Evolutionary conservation across 2,329 filamentous ascomycete species (phyloP).

Genomic region (Cladosporium halotolerans): DNA sequence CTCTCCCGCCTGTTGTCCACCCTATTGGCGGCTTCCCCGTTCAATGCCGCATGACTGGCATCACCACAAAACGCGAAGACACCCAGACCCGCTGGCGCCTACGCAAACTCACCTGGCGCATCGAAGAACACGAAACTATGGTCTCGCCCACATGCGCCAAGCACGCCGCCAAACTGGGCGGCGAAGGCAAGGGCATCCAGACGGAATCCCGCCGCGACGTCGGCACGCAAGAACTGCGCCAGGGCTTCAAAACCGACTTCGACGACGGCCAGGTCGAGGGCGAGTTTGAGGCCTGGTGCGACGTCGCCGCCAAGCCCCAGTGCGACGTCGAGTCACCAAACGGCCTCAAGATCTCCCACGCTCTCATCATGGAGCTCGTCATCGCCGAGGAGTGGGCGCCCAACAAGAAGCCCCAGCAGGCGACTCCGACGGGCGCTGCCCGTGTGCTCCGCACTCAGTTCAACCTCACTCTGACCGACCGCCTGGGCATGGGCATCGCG

Average conservation of each 20-base stretch:
- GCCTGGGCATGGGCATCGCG: constrained; percentile 78
- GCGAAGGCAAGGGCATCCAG: constrained; percentile 61
- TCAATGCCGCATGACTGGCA: constrained; percentile 75
- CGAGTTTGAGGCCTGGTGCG: constrained; percentile 64
- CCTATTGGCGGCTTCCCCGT: constrained; percentile 78
- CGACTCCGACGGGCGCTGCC: constrained; percentile 82
- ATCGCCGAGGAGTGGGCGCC: constrained; percentile 81
- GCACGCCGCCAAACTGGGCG: constrained; percentile 61
- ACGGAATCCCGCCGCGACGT: constrained; percentile 73
- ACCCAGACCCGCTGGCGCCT: constrained; percentile 80
- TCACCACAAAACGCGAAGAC: constrained; percentile 62
- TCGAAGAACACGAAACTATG: constrained; percentile 79
- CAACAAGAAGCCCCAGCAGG: constrained; percentile 62
- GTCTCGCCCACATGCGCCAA: constrained; percentile 73
- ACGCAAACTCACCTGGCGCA: constrained; percentile 84
- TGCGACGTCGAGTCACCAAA: constrained; percentile 72
- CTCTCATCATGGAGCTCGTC: constrained; percentile 85
- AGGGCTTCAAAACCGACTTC: constrained; percentile 83
- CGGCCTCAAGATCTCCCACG: constrained; percentile 75
- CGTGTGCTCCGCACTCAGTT: constrained; percentile 92
- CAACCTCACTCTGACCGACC: constrained; percentile 72
- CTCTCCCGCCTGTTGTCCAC: constrained; percentile 76
- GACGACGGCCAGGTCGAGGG: constrained; percentile 65
- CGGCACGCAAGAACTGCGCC: constrained; percentile 73
- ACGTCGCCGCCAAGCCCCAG: constrained; percentile 57